phyloP scores from a whole-genome alignment of 768 basidiomycete genomes.

The Dentipellis fragilis region DNA sequence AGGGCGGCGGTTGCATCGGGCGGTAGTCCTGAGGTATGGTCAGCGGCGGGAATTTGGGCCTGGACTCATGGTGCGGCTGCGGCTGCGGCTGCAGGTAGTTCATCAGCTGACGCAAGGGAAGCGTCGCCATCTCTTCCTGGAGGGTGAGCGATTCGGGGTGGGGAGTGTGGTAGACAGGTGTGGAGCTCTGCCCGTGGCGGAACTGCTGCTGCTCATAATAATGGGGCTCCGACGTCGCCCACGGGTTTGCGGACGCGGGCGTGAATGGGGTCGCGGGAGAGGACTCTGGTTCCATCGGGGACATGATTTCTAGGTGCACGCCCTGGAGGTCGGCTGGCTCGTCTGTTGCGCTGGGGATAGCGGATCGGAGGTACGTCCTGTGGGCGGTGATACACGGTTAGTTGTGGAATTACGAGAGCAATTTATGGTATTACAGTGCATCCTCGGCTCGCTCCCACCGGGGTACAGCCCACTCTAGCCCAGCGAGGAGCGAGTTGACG shows the following conservation, averaged over 20 bases:
- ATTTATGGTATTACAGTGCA: constrained; percentile 1
- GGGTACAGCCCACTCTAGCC: constrained; percentile 10
- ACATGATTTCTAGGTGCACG: background rate
- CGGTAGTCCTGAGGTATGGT: too few relatives aligned
- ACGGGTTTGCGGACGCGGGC: background rate
- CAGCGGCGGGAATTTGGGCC: too few relatives aligned
- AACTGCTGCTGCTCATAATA: too few relatives aligned
- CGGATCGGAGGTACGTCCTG: constrained; percentile 9
- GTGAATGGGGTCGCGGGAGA: background rate
- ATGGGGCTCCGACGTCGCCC: background rate
- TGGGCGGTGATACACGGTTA: background rate
- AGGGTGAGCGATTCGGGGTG: background rate
- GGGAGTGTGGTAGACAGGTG: background rate
- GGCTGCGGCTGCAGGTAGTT: background rate
- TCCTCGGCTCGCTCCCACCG: constrained; percentile 13
- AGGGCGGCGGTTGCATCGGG: too few relatives aligned
- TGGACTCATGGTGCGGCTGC: too few relatives aligned
- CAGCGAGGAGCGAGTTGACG: constrained; percentile 2
- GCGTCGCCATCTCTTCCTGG: background rate
- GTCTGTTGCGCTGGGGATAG: constrained; percentile 5
- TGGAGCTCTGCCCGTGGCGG: too few relatives aligned
- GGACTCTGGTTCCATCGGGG: background rate
- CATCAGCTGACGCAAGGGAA: background rate
- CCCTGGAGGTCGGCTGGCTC: background rate
- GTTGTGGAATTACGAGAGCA: too few relatives aligned